phyloP scores from a whole-genome alignment of 176 grass and related monocot species.

The Oryza glaberrima region DNA sequence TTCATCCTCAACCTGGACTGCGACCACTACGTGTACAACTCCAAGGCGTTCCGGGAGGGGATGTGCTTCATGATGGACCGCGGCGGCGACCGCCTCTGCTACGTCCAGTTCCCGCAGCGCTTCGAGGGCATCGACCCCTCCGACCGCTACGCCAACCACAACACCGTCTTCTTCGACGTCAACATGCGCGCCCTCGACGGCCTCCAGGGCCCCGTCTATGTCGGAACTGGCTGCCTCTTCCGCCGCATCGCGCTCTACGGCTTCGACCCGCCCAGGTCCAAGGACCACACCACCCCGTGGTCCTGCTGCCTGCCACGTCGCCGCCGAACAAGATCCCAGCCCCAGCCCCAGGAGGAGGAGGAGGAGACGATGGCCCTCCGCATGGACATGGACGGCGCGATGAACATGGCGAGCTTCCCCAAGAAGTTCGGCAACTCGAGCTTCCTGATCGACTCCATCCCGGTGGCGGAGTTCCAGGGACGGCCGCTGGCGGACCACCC shows the following conservation, averaged over 20 bases:
- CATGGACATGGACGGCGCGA: conserved; percentile 70
- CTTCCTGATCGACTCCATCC: conserved; percentile 93
- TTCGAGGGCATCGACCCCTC: conserved; percentile 98
- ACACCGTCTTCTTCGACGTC: conserved; percentile 95
- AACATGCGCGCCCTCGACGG: conserved; percentile 99
- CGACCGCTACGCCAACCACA: conserved; percentile 97
- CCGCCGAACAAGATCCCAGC: too few relatives aligned
- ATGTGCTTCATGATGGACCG: conserved; percentile 99
- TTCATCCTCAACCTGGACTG: conserved; percentile 99
- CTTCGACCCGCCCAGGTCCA: conserved; percentile 86
- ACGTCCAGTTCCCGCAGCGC: conserved; percentile 92
- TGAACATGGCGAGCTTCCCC: conserved; percentile 81
- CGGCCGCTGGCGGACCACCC: conserved; percentile 92
- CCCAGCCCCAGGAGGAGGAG: neutral
- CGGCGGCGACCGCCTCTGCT: conserved; percentile 84
- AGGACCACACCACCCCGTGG: conserved; percentile 54
- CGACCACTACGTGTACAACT: conserved; percentile 97
- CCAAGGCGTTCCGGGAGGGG: conserved; percentile 80
- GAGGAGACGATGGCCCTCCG: conserved; percentile 89
- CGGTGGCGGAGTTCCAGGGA: conserved; percentile 92
- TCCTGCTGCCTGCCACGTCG: conserved; percentile 70
- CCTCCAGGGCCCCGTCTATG: conserved; percentile 91
- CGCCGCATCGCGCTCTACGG: conserved; percentile 95
- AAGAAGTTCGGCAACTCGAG: conserved; percentile 96
- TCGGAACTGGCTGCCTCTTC: conserved; percentile 97